phyloP scores from a whole-genome alignment of 495 filamentous ascomycete species.

The Trichoderma asperelloides region DNA sequence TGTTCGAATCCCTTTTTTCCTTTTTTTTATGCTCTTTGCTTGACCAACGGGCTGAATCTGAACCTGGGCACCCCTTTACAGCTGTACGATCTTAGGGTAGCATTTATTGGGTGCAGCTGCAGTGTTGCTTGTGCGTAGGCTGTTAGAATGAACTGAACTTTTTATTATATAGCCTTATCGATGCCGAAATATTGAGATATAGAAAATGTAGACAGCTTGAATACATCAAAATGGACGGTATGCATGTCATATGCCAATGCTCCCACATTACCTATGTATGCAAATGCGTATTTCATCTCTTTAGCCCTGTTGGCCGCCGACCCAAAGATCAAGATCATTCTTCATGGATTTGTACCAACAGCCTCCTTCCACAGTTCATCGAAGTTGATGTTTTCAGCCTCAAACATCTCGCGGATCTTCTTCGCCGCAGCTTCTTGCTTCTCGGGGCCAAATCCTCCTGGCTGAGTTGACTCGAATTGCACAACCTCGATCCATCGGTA shows the following conservation, averaged over 20 bases:
- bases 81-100: background rate
- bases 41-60: background rate
- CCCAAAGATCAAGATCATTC: background rate
- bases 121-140: no score
- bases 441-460: conserved; percentile 64
- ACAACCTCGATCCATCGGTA: conserved; percentile 79
- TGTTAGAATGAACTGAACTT: background rate
- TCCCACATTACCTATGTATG: background rate
- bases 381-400: conserved; percentile 62
- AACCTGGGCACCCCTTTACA: background rate
- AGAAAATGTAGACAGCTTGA: background rate
- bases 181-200: background rate
- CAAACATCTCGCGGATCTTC: conserved; percentile 58
- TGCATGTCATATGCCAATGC: background rate
- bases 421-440: conserved; percentile 55
- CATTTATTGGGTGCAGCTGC: background rate
- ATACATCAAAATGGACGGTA: background rate
- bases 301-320: background rate
- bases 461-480: conserved; percentile 66
- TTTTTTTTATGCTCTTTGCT: background rate
- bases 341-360: conserved; percentile 43
- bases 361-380: conserved; percentile 63
- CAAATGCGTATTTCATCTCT: conserved; percentile 8
- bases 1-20: background rate
- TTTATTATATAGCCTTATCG: background rate